phyloP scores from a whole-genome alignment of 768 basidiomycete genomes.

The Austroboletus eburneus region DNA sequence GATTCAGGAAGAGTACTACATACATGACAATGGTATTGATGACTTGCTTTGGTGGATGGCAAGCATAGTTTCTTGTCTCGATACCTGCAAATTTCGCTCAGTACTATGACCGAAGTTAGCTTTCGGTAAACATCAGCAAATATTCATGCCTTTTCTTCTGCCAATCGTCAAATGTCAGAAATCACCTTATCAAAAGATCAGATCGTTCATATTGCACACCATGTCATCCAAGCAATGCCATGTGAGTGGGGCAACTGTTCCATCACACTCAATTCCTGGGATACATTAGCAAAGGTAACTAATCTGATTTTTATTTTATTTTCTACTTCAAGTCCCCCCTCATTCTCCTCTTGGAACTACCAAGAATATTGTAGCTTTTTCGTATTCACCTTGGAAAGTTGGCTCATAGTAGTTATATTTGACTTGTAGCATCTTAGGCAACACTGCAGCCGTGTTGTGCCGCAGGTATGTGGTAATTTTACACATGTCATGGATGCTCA shows the following conservation, averaged over 20 bases:
- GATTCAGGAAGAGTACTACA: neutral
- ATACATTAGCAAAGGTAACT: conserved; percentile 29
- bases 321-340: neutral
- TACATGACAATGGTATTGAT: too few species aligned
- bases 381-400: neutral
- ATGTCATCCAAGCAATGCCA: conserved; percentile 21
- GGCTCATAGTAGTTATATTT: too few species aligned
- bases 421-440: conserved; percentile 22
- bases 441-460: conserved; percentile 20
- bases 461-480: conserved; percentile 6
- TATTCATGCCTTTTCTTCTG: too few species aligned
- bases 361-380: conserved; percentile 12
- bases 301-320: conserved; percentile 5
- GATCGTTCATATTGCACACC: conserved; percentile 19
- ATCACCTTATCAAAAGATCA: conserved; percentile 20
- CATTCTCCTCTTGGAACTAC: conserved; percentile 3
- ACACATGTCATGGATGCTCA: neutral
- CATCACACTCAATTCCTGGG: conserved; percentile 26
- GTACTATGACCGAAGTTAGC: too few species aligned
- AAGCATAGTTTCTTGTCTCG: too few species aligned
- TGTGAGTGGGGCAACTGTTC: conserved; percentile 30
- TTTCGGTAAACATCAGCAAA: too few species aligned
- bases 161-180: conserved; percentile 12
- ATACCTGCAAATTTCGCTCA: too few species aligned
- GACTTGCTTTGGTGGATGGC: too few species aligned